Conservation (phyloP, 1,139 yeast genomes). For the Kurtzmaniella quercitrusa region DNA sequence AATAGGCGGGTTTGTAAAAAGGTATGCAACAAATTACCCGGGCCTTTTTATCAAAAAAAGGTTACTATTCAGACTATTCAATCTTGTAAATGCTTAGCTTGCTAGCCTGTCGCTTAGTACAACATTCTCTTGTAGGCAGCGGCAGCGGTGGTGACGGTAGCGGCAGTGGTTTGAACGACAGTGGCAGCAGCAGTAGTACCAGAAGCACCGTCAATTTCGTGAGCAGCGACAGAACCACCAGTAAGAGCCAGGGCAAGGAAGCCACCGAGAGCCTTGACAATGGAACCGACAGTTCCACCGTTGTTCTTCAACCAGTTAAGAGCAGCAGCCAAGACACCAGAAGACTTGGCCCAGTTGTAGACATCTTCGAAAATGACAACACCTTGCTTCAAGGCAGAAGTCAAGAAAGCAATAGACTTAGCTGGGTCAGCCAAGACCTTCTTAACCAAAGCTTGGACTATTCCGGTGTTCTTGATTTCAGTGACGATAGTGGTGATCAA, state of each 20-base stretch:
- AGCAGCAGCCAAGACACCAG: constrained; percentile 33
- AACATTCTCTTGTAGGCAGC: constrained; percentile 7
- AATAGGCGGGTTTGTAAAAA: not conserved
- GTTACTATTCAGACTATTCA: not conserved
- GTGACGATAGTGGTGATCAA: constrained; percentile 24
- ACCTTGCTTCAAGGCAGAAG: constrained; percentile 32
- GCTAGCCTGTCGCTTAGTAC: constrained; percentile 3
- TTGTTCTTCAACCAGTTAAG: constrained; percentile 25
- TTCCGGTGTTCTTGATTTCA: constrained; percentile 33
- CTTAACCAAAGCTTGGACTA: constrained; percentile 27
- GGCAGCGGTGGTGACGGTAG: constrained; percentile 1
- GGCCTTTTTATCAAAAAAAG: not conserved
- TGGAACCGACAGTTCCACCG: constrained; percentile 21
- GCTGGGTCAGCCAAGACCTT: constrained; percentile 37
- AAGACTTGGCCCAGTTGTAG: constrained; percentile 35
- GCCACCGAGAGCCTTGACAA: constrained; percentile 24
- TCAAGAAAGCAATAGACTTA: constrained; percentile 29
- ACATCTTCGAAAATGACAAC: constrained; percentile 32
- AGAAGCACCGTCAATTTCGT: constrained; percentile 16
- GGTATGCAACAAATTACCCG: not conserved
- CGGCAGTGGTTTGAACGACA: not conserved
- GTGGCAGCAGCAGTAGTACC: constrained; percentile 5
- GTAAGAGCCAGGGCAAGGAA: constrained; percentile 21
- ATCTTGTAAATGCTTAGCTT: not conserved
- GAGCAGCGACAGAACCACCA: constrained; percentile 20